These are phyloP conservation scores for Cytospora mali DNA, from an alignment of 2,329 filamentous ascomycete species.

Conservation along the genomic window DNA sequence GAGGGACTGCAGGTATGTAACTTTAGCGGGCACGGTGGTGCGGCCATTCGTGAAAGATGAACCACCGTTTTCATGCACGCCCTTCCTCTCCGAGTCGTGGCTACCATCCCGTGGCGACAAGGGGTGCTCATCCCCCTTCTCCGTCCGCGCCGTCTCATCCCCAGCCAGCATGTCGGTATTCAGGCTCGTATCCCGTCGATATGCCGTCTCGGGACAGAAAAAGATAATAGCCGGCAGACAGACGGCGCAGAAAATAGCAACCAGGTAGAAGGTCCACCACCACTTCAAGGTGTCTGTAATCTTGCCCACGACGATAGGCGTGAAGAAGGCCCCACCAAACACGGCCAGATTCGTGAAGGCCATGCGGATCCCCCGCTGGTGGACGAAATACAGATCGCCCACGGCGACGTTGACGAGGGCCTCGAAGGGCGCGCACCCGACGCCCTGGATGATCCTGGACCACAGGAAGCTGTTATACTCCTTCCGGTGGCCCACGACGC, in stretches of 20 bases:
- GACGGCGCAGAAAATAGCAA: constrained; percentile 77
- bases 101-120: background rate
- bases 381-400: constrained; percentile 89
- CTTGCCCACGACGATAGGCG: constrained; percentile 87
- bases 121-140: constrained; percentile 2
- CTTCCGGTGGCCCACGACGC: constrained; percentile 55
- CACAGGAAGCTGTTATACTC: constrained; percentile 75
- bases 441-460: constrained; percentile 81
- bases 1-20: constrained; percentile 63
- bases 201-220: constrained; percentile 85
- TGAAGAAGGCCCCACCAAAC: constrained; percentile 63
- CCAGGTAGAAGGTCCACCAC: constrained; percentile 86
- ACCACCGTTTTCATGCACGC: constrained; percentile 37
- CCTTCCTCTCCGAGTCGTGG: constrained; percentile 19
- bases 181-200: constrained; percentile 63
- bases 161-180: constrained; percentile 67
- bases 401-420: constrained; percentile 86
- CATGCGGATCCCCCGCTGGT: constrained; percentile 84
- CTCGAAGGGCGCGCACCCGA: constrained; percentile 87
- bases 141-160: constrained; percentile 26
- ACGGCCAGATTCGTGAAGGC: constrained; percentile 68
- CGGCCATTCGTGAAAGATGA: background rate
- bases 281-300: constrained; percentile 78
- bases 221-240: constrained; percentile 74
- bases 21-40: constrained; percentile 45